Conservation (phyloP, 2,329 filamentous ascomycete genomes). For the Aureobasidium lini region DNA sequence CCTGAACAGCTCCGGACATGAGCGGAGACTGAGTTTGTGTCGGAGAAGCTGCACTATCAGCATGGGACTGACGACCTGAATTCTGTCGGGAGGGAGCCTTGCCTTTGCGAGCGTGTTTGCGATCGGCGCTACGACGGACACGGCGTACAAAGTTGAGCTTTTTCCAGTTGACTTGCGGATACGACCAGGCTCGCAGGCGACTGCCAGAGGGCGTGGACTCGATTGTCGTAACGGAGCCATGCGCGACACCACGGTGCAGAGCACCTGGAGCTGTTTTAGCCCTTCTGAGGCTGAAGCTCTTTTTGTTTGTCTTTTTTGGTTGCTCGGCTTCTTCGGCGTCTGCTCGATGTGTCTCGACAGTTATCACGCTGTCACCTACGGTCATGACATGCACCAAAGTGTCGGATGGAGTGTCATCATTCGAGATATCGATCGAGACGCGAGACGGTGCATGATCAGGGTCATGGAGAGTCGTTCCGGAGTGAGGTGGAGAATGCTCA, state of each 20-base stretch:
- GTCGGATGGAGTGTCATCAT: neutral
- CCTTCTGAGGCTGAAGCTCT: neutral
- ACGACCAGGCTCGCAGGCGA: neutral
- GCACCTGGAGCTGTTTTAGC: neutral
- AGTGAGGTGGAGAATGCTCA: neutral
- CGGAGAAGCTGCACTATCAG: neutral
- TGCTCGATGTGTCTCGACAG: neutral
- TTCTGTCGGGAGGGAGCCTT: neutral
- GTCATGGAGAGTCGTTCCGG: neutral
- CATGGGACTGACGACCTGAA: neutral
- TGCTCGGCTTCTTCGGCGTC: neutral
- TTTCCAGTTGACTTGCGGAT: neutral
- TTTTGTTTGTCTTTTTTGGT: neutral
- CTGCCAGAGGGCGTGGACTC: neutral
- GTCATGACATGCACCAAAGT: neutral
- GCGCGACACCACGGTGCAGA: neutral
- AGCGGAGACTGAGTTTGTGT: neutral
- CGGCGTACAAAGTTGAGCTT: neutral
- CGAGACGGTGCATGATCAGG: neutral
- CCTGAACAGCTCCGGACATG: neutral
- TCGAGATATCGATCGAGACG: neutral
- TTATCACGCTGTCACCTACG: conserved; percentile 2
- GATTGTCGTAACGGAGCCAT: neutral
- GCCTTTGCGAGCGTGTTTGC: neutral
- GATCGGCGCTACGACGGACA: neutral